Conservation (phyloP, 805 yeast genomes). For the Nakazawaea pomicola region DNA sequence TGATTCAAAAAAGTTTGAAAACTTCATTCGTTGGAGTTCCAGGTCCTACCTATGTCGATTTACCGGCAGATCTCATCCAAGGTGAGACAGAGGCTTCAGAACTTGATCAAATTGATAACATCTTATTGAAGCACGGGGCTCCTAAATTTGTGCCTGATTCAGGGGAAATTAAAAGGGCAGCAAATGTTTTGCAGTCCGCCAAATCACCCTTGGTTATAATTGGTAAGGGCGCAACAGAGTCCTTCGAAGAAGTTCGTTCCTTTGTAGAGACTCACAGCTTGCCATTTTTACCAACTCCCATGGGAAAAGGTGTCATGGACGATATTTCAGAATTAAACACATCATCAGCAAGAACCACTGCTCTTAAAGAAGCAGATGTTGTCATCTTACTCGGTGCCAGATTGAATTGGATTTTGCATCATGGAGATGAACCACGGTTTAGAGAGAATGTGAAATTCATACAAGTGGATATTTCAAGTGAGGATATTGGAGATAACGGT, state of each 20-base stretch:
- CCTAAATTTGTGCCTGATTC: conserved; percentile 35
- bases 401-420: conserved; percentile 70
- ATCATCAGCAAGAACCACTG: conserved; percentile 62
- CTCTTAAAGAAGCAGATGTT: conserved; percentile 51
- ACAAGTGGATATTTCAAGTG: conserved; percentile 51
- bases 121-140: conserved; percentile 8
- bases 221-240: conserved; percentile 68
- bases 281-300: conserved; percentile 69
- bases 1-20: conserved; percentile 43
- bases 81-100: conserved; percentile 17
- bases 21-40: conserved; percentile 43
- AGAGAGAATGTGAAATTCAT: conserved; percentile 39
- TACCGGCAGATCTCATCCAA: conserved; percentile 58
- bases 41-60: conserved; percentile 58
- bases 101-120: conserved; percentile 13
- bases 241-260: conserved; percentile 30
- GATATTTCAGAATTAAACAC: conserved; percentile 45
- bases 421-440: conserved; percentile 56
- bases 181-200: conserved; percentile 27
- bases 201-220: conserved; percentile 49
- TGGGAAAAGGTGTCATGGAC: conserved; percentile 69
- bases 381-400: conserved; percentile 60
- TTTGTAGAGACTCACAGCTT: conserved; percentile 39
- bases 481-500: conserved; percentile 44
- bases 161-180: conserved; percentile 29